These are phyloP conservation scores for Micractinium sp. DNA, from an alignment of 139 green algal genomes.

Conservation along the genomic window DNA sequence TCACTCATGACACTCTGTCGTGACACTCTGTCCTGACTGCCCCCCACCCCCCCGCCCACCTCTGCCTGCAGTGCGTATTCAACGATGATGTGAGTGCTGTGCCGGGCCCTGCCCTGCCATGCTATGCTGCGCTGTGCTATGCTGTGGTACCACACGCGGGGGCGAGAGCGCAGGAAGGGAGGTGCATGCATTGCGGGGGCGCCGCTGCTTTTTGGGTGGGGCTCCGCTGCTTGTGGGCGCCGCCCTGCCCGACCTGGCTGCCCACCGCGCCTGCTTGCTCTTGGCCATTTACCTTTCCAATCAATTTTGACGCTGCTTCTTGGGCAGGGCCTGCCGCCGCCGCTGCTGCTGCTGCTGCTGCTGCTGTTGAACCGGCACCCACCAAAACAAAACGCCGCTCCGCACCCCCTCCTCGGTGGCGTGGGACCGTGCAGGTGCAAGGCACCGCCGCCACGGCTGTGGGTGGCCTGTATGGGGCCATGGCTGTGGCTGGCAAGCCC, in stretches of 20 bases:
- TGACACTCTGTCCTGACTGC: neutral
- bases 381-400: neutral
- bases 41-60: neutral
- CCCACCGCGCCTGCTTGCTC: too few species aligned
- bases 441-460: conserved; percentile 70
- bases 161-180: too few species aligned
- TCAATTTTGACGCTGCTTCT: neutral
- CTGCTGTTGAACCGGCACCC: neutral
- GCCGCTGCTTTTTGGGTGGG: too few species aligned
- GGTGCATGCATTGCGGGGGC: too few species aligned
- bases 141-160: too few species aligned
- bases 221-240: too few species aligned
- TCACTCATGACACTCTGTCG: neutral
- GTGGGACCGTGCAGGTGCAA: conserved; percentile 24
- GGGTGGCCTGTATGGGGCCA: conserved; percentile 70
- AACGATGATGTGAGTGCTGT: conserved; percentile 30
- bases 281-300: neutral
- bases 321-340: neutral
- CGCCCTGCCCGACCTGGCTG: too few species aligned
- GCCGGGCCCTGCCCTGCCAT: too few species aligned
- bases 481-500: conserved; percentile 47
- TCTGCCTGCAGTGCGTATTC: conserved; percentile 31
- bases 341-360: neutral
- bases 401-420: too few species aligned
- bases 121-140: too few species aligned